Percentiles rank a stretch among this genome's conserved stretches.
Conservation (phyloP, 1,284 basidiomycete species). For the Rhodotorula sp. region DNA sequence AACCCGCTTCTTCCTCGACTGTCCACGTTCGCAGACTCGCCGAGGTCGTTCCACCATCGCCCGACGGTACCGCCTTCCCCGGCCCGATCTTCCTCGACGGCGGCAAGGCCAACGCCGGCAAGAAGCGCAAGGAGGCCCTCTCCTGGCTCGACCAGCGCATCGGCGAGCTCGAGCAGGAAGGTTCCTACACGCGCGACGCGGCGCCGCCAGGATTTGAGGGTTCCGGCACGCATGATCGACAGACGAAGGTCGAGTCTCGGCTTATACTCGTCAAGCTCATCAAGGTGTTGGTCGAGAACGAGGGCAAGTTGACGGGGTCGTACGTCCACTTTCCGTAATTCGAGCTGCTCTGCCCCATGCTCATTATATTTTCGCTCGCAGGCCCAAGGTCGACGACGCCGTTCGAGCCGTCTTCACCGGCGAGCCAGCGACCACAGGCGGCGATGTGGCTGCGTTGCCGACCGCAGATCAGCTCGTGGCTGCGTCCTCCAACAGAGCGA, state of each 20-base stretch:
- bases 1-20: constrained; percentile 46
- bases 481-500: constrained; percentile 8
- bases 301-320: constrained; percentile 79
- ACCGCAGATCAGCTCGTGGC: constrained; percentile 38
- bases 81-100: constrained; percentile 81
- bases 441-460: constrained; percentile 19
- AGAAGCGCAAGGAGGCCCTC: constrained; percentile 76
- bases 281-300: constrained; percentile 76
- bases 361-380: constrained; percentile 46
- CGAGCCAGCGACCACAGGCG: background rate
- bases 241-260: constrained; percentile 68
- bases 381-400: constrained; percentile 66
- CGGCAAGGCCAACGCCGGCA: constrained; percentile 56
- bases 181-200: constrained; percentile 57
- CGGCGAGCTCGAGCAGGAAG: constrained; percentile 70
- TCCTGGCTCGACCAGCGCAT: constrained; percentile 72
- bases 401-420: constrained; percentile 66
- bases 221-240: constrained; percentile 51
- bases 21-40: constrained; percentile 67
- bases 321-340: constrained; percentile 49
- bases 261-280: constrained; percentile 71
- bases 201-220: constrained; percentile 37
- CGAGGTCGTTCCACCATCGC: constrained; percentile 58
- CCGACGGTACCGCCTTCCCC: constrained; percentile 59
- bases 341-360: background rate